Base-by-base conservation (phyloP, 192 early-diverging fungal species). In the Coemansia sp. region DNA sequence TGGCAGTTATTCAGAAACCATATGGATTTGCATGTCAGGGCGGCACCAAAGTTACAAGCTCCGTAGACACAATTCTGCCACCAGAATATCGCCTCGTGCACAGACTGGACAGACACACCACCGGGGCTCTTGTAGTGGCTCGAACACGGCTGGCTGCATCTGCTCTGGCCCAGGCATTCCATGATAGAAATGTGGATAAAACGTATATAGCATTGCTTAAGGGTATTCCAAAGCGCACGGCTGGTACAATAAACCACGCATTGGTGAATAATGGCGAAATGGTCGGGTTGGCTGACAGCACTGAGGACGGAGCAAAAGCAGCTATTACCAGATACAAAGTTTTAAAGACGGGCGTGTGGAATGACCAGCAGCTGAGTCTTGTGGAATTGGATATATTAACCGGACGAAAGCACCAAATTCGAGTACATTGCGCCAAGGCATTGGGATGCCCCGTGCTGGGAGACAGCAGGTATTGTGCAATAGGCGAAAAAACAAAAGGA, bases 331-430 rank as follows among this genome's bases (percentile, higher is more conserved):
- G 10, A 30, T 75, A 66, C 62, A 50, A 45, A 28, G 68, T 69
- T 0, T 10, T 75, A 29, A 34, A 50, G 0, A 66, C 63, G 4
- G 73, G 73, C 18, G 34, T 18, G 22, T 51, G 65, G 30, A 38
- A 40, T 6, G 48, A 16, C 1, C 25, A 33, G 31, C 36, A 54
- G 7, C 55, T 75, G 3, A 18, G 63, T 5, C 45, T 75, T 0
- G 59, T 75, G 0, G 68, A 66, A 30, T 25, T 75, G 11, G 64
- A 66, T 31, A 69, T 75, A 17, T 7, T 69, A 31, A 79, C 76
- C 2, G 76, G 76, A 34, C 20, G 76, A 8, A 79, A 79, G 45
- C 76, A 79, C 40, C 76, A 79, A 57, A 68, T 79, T 16, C 69
- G 76, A 11, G 76, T 59, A 8, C 76, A 79, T 40, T 73, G 71